Evolutionary conservation across 108 stramenopile genomes (phyloP), one percentile per base, ranked within the genome.

Genomic region (Poteriospumella lacustris): DNA sequence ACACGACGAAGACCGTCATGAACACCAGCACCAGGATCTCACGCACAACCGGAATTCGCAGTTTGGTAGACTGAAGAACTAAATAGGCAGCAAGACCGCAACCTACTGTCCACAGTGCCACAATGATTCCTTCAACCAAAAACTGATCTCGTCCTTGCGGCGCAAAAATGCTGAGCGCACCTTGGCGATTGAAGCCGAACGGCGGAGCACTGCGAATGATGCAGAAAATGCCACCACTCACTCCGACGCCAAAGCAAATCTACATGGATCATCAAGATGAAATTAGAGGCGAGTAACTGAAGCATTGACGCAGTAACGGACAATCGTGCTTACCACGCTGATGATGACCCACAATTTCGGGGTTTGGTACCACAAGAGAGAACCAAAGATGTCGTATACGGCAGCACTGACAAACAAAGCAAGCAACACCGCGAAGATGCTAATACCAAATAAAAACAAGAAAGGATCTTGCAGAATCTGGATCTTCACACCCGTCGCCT

Each of bases 71-170:
- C 9, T 34, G 36, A 9, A 5, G 36, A 29, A 73, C 9, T 38
- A 44, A 19, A 67, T 38, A 38, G 19, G 15, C 64, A 5, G 70
- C 47, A 52, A 73, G 15, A 68, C 38, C 64, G 24, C 52, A 56
- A 56, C 52, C 52, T 19, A 56, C 24, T 12, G 60, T 64, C 60
- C 3, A 24, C 9, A 64, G 3, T 29, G 70, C 70, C 12, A 73
- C 47, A 73, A 73, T 19, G 36, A 73, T 24, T 3, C 70, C 70
- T 73, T 73, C 70, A 5, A 73, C 5, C 28, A 73, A 56, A 42
- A 73, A 73, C 33, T 73, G 70, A 33, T 56, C 70, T 33, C 70
- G 70, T 5, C 70, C 70, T 56, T 73, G 44, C 5, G 70, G 38
- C 9, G 70, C 3, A 73, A 73, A 73, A 5, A 73, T 73, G 9